Evolutionary conservation across 2,329 filamentous ascomycete species (phyloP), one percentile per base, ranked within the genome.

Genomic region (Seiridium cupressi): DNA sequence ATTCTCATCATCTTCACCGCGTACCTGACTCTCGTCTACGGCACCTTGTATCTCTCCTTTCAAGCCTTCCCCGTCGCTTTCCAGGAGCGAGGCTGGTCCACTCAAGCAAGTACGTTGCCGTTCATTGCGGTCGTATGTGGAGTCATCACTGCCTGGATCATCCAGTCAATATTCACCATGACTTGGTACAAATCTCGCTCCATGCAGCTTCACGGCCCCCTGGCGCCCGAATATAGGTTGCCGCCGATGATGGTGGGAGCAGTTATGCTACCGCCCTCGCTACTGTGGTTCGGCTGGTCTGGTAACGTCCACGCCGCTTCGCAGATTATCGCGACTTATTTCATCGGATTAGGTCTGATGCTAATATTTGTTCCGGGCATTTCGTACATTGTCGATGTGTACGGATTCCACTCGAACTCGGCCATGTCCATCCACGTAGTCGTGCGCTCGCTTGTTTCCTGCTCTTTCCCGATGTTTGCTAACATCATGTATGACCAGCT

Each of bases 241-340:
- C 72, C 76, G 4, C 77, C 79, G 0, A 80, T 82, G 73, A 80
- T 84, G 31, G 64, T 79, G 1, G 80, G 76, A 5, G 69, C 75
- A 4, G 59, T 79, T 1, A 63, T 82, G 3, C 69, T 80, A 1
- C 76, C 79, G 1, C 70, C 74, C 7, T 78, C 79, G 1, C 69
- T 84, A 32, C 82, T 84, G 63, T 81, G 78, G 79, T 84, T 84
- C 61, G 79, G 76, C 0, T 84, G 80, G 81, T 82, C 80, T 0
- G 72, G 69, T 9, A 70, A 64, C 31, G 61, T 59, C 11, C 60
- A 65, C 13, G 60, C 63, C 44, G 56, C 59, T 1, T 55, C 60
- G 42, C 62, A 66, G 53, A 60, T 66, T 4, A 57, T 67, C 26
- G 64, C 65, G 18, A 60, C 61, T 11, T 64, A 60, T 46, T 62